Evolutionary conservation across 2,329 filamentous ascomycete genomes (phyloP).

Genomic region (Talaromyces sp.): DNA sequence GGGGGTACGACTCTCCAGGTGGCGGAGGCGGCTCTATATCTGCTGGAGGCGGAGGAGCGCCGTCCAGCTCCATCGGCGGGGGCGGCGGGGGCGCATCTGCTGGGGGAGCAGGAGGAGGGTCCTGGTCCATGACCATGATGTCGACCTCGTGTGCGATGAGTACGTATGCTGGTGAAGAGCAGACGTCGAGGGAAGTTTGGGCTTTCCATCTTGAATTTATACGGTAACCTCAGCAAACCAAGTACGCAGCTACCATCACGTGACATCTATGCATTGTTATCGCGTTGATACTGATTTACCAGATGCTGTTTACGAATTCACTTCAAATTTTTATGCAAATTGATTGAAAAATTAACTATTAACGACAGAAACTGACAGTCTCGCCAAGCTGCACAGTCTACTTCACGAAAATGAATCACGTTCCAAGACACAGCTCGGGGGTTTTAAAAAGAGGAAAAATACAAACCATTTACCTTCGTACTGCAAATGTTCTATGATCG

Average conservation of each 20-base stretch:
- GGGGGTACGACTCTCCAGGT: slow-evolving; percentile 32
- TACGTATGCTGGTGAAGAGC: neutral
- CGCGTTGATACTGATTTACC: no score
- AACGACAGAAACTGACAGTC: neutral
- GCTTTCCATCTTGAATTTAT: slow-evolving; percentile 24
- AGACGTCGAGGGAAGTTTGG: neutral
- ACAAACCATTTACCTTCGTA: slow-evolving; percentile 3
- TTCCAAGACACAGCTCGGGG: slow-evolving; percentile 1
- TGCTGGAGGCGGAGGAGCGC: slow-evolving; percentile 39
- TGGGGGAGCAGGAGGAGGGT: slow-evolving; percentile 39
- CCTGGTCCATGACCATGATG: slow-evolving; percentile 33
- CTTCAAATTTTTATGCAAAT: neutral
- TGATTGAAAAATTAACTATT: neutral
- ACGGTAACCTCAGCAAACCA: slow-evolving; percentile 16
- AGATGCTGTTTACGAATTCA: neutral
- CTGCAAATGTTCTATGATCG: slow-evolving; percentile 12
- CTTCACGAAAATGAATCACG: slow-evolving; percentile 2
- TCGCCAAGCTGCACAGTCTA: slow-evolving; percentile 6
- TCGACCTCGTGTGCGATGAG: neutral
- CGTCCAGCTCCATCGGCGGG: slow-evolving; percentile 38
- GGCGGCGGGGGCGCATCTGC: slow-evolving; percentile 38
- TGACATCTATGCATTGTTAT: slow-evolving; percentile 8
- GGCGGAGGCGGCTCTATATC: slow-evolving; percentile 38
- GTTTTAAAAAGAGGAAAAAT: neutral
- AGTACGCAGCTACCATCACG: slow-evolving; percentile 17